A percentile compares a stretch with the other conserved stretches of the same genome.
These are phyloP conservation scores for Amanita brunnescens DNA, from an alignment of 768 basidiomycete species.

Conservation along the genomic window DNA sequence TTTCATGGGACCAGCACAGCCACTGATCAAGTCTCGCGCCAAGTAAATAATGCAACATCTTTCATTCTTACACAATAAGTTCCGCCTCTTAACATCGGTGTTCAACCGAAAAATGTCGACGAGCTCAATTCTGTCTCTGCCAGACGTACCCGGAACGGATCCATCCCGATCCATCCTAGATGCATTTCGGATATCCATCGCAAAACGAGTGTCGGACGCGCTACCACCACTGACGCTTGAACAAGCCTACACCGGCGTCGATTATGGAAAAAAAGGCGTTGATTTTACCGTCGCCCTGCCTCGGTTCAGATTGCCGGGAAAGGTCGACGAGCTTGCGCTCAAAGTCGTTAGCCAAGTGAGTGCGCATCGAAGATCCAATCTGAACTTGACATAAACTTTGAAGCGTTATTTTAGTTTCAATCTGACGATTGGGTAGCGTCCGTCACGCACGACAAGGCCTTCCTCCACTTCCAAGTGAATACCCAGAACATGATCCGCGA, in stretches of 20 bases:
- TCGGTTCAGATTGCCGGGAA: slow-evolving; percentile 81
- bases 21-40: too few species aligned
- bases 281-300: slow-evolving; percentile 91
- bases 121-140: slow-evolving; percentile 19
- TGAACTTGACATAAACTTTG: neutral
- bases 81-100: neutral
- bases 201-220: slow-evolving; percentile 57
- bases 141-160: slow-evolving; percentile 37
- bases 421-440: slow-evolving; percentile 73
- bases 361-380: neutral
- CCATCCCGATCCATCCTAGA: slow-evolving; percentile 63
- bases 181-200: slow-evolving; percentile 75
- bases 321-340: slow-evolving; percentile 68
- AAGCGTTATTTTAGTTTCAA: slow-evolving; percentile 52
- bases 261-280: slow-evolving; percentile 88
- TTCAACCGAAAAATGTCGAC: slow-evolving; percentile 15
- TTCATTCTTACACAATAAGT: slow-evolving; percentile 1
- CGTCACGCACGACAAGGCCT: slow-evolving; percentile 62
- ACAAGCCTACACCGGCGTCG: slow-evolving; percentile 76
- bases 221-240: slow-evolving; percentile 58
- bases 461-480: slow-evolving; percentile 75
- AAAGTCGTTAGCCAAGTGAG: slow-evolving; percentile 64
- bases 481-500: slow-evolving; percentile 53
- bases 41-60: too few species aligned
- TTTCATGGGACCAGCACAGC: too few species aligned